Conservation (phyloP, 306 rosid genomes). For the Cucurbita argyrosperma region DNA sequence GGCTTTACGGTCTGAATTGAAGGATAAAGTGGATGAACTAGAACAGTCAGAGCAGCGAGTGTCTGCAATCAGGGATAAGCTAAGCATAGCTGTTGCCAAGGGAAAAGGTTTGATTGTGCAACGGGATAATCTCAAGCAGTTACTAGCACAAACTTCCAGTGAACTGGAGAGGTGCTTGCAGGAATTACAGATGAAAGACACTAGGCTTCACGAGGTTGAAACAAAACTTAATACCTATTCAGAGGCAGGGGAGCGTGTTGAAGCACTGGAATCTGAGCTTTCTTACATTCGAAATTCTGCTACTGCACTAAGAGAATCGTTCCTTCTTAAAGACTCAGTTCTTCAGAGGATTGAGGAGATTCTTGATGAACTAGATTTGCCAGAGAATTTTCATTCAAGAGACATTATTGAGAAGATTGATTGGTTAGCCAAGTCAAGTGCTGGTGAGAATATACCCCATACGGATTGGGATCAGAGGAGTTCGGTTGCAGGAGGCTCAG, state of each 20-base stretch:
- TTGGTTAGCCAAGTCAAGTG: conserved; percentile 77
- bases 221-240: conserved; percentile 60
- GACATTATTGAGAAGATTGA: conserved; percentile 87
- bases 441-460: conserved; percentile 37
- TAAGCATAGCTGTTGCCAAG: conserved; percentile 89
- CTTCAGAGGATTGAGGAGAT: conserved; percentile 98
- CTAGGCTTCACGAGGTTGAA: conserved; percentile 65
- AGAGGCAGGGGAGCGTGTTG: conserved; percentile 91
- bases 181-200: conserved; percentile 64
- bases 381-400: conserved; percentile 90
- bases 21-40: conserved; percentile 47
- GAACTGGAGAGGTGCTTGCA: conserved; percentile 74
- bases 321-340: conserved; percentile 88
- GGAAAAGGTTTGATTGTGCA: conserved; percentile 92
- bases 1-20: conserved; percentile 39
- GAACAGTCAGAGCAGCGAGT: conserved; percentile 77
- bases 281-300: conserved; percentile 96
- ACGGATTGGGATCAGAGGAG: conserved; percentile 75
- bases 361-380: conserved; percentile 85
- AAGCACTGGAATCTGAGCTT: conserved; percentile 94
- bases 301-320: conserved; percentile 88
- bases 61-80: conserved; percentile 76
- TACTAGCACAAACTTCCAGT: conserved; percentile 61
- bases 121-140: conserved; percentile 78
- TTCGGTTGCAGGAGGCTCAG: conserved; percentile 50